phyloP scores from a whole-genome alignment of 768 basidiomycete genomes.

The Lenzites betulinus region DNA sequence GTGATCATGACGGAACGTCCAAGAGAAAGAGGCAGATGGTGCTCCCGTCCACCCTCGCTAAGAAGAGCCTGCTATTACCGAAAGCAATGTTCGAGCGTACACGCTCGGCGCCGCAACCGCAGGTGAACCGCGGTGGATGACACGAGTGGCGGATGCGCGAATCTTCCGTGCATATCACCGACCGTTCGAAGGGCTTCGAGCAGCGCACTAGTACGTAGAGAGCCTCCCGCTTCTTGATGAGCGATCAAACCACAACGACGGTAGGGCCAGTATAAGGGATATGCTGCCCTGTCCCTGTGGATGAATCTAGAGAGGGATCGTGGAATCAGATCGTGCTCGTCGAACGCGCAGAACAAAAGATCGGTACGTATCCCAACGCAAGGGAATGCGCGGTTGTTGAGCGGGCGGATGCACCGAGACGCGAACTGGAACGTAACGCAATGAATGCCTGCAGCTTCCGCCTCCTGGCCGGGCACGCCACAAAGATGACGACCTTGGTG shows the following conservation, averaged over 20 bases:
- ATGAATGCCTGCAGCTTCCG: not conserved
- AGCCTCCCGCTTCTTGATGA: not conserved
- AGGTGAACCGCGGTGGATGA: not conserved
- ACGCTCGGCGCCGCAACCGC: conserved; percentile 1
- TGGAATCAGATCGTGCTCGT: not conserved
- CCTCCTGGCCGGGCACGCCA: not conserved
- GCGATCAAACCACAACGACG: not conserved
- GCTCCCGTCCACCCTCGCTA: not conserved
- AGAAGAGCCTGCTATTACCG: not conserved
- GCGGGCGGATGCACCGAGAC: not conserved
- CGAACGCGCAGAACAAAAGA: not conserved
- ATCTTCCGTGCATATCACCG: not conserved
- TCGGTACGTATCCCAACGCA: not conserved
- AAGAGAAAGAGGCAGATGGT: not conserved
- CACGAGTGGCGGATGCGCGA: not conserved
- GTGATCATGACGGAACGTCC: not conserved
- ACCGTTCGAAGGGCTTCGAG: not conserved
- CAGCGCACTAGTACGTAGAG: conserved; percentile 3
- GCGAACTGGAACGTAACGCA: not conserved
- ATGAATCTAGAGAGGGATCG: conserved; percentile 4
- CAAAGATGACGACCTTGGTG: not conserved
- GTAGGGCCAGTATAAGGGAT: not conserved
- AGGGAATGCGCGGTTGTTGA: not conserved
- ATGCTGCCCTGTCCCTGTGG: not conserved
- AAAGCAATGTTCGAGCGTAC: not conserved